A percentile compares a stretch with the other conserved stretches of the same genome.
Evolutionary conservation across 306 rosid genomes (phyloP).

Genomic region (Prunus padus): DNA sequence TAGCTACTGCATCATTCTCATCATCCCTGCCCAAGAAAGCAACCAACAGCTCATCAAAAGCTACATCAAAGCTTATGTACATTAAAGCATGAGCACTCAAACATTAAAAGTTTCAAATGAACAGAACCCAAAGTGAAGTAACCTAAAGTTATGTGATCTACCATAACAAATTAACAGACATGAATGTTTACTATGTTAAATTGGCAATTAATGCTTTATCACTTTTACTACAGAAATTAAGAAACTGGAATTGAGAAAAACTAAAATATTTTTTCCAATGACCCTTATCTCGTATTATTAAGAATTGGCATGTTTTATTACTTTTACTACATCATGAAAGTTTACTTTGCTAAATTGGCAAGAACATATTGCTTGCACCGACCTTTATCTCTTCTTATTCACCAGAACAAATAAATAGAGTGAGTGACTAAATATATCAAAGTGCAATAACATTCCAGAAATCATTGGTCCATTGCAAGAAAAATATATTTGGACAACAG

Average conservation of each 20-base stretch:
- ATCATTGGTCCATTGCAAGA: background rate
- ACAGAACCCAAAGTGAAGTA: background rate
- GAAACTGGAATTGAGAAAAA: background rate
- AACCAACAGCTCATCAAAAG: slow-evolving; percentile 31
- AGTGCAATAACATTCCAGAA: background rate
- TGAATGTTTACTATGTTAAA: background rate
- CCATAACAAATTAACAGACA: background rate
- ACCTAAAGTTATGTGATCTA: background rate
- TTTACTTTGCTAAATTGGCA: background rate
- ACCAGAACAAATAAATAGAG: background rate
- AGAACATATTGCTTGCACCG: background rate
- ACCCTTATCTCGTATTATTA: background rate
- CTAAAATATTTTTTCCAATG: background rate
- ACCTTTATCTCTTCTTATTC: background rate
- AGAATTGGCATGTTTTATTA: background rate
- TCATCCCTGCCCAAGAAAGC: slow-evolving; percentile 61
- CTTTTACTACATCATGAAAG: background rate
- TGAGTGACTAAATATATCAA: background rate
- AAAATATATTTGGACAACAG: background rate
- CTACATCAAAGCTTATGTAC: slow-evolving; percentile 22
- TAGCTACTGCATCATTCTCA: slow-evolving; percentile 66
- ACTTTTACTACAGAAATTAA: background rate
- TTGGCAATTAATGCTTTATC: background rate
- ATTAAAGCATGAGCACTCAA: background rate
- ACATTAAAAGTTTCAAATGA: background rate